phyloP scores from a whole-genome alignment of 176 grass and related monocot species.

The Aegilops umbellulata region DNA sequence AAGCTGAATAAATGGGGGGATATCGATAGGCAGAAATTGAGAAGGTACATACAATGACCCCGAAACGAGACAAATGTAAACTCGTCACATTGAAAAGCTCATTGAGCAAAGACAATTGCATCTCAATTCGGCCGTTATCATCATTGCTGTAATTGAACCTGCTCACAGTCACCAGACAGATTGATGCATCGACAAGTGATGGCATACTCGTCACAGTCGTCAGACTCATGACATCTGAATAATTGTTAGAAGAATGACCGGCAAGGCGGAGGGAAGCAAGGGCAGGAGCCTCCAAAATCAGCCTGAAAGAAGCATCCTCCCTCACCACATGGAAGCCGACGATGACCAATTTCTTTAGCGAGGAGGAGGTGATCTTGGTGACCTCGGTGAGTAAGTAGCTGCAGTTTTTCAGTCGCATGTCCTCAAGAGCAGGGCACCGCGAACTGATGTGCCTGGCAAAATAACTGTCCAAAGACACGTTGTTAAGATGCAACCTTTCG shows the following conservation, averaged over 20 bases:
- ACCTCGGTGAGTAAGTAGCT: not conserved
- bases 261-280: not conserved
- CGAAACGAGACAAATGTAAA: not conserved
- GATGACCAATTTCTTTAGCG: not conserved
- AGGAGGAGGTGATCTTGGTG: not conserved
- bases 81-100: not conserved
- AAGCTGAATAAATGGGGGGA: not conserved
- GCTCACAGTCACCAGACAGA: not conserved
- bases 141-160: not conserved
- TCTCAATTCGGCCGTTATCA: not conserved
- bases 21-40: not conserved
- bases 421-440: not conserved
- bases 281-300: not conserved
- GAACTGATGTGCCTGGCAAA: not conserved
- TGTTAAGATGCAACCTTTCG: not conserved
- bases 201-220: not conserved
- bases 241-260: not conserved
- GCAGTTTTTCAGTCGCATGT: not conserved
- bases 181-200: not conserved
- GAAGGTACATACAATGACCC: not conserved
- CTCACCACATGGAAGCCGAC: accelerated
- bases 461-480: not conserved
- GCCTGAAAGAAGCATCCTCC: not conserved
- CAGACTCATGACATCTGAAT: not conserved
- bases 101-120: not conserved